These are phyloP conservation scores for Macroventuria anomochaeta DNA, from an alignment of 2,329 filamentous ascomycete genomes.

Conservation along the genomic window DNA sequence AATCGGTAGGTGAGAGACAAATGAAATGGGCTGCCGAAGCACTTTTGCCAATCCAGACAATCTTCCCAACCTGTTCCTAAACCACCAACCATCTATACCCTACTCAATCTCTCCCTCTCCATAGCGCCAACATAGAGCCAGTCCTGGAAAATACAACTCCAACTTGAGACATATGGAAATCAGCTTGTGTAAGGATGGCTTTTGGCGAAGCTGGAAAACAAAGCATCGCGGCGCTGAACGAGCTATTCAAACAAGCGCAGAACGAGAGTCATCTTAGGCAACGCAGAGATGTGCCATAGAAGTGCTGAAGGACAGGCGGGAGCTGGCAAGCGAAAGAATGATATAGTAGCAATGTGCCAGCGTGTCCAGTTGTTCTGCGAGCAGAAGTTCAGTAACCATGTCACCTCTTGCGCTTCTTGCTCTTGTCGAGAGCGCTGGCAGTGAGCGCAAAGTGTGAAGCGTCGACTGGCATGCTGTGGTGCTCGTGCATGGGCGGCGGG, in stretches of 20 bases:
- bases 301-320: not conserved
- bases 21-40: slow-evolving; percentile 17
- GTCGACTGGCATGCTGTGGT: slow-evolving; percentile 34
- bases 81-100: slow-evolving; percentile 9
- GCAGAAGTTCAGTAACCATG: not conserved
- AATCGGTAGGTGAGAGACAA: slow-evolving; percentile 26
- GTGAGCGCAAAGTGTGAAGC: slow-evolving; percentile 21
- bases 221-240: slow-evolving; percentile 9
- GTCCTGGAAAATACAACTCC: slow-evolving; percentile 6
- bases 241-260: slow-evolving; percentile 13
- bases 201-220: slow-evolving; percentile 9
- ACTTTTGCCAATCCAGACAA: slow-evolving; percentile 14
- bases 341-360: not conserved
- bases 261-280: slow-evolving; percentile 1
- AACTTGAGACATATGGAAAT: slow-evolving; percentile 12
- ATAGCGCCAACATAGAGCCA: slow-evolving; percentile 11
- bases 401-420: slow-evolving; percentile 73
- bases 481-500: slow-evolving; percentile 44
- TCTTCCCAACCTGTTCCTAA: slow-evolving; percentile 4
- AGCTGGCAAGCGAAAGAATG: not conserved
- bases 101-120: slow-evolving; percentile 6
- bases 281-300: slow-evolving; percentile 5
- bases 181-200: slow-evolving; percentile 7
- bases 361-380: not conserved
- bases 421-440: slow-evolving; percentile 58